phyloP scores from a whole-genome alignment of 306 rosid genomes.

The Cucumis hystrix region DNA sequence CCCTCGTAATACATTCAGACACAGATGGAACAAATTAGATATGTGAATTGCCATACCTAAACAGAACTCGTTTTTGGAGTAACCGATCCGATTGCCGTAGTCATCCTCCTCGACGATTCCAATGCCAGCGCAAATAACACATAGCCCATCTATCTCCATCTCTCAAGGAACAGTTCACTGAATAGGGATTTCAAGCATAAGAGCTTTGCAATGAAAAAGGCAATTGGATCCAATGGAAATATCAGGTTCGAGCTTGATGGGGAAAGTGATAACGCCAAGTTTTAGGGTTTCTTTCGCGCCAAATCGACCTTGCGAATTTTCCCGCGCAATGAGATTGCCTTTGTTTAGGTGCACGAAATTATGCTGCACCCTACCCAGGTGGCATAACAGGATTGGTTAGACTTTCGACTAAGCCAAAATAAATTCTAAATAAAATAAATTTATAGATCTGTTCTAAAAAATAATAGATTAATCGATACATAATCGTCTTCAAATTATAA shows the following conservation, averaged over 20 bases:
- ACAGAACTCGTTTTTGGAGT: constrained; percentile 53
- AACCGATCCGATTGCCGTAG: constrained; percentile 47
- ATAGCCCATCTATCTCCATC: constrained; percentile 72
- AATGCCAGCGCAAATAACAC: constrained; percentile 58
- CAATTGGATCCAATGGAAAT: neutral
- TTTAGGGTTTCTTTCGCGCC: neutral
- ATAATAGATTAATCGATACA: too few species aligned
- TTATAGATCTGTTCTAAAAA: too few species aligned
- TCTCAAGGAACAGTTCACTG: neutral
- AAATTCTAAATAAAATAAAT: too few species aligned
- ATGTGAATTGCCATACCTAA: constrained; percentile 31
- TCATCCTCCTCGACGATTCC: constrained; percentile 48
- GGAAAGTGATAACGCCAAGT: neutral
- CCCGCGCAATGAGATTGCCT: neutral
- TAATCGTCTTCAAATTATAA: too few species aligned
- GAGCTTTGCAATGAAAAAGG: neutral
- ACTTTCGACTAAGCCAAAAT: too few species aligned
- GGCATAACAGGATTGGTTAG: too few species aligned
- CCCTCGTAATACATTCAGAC: neutral
- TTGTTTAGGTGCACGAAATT: too few species aligned
- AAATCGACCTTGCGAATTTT: neutral
- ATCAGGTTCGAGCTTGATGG: neutral
- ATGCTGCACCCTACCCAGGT: too few species aligned
- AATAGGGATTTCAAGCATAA: neutral
- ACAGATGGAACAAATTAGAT: neutral